Percentiles rank a stretch among this genome's conserved stretches.
These are phyloP conservation scores for Hyaloperonospora brassicae DNA, from an alignment of 352 stramenopile species.

Conservation along the genomic window DNA sequence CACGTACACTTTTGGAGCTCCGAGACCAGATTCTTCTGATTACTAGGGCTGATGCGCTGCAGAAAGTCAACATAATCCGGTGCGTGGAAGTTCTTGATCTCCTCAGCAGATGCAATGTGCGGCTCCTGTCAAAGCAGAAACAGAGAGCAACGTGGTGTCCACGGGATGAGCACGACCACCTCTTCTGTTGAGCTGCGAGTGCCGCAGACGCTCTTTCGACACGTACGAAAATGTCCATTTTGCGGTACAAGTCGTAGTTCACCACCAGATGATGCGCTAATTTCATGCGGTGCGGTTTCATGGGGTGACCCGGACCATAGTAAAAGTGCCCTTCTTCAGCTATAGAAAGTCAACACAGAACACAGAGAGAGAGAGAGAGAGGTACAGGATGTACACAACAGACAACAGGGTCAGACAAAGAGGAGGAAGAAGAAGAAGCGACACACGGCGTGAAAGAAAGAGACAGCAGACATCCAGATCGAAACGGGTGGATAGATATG, in stretches of 20 bases:
- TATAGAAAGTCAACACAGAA: slow-evolving; percentile 16
- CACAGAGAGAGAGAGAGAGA: slow-evolving; percentile 2
- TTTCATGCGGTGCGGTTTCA: slow-evolving; percentile 97
- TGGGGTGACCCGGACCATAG: slow-evolving; percentile 94
- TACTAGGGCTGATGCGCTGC: slow-evolving; percentile 91
- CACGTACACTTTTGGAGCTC: slow-evolving; percentile 71
- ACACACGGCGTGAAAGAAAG: background rate
- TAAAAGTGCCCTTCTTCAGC: slow-evolving; percentile 95
- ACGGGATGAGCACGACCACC: no score
- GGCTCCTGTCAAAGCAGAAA: slow-evolving; percentile 40
- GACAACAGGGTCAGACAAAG: background rate
- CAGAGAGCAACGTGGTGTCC: background rate
- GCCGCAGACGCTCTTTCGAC: background rate
- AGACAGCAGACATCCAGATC: no score
- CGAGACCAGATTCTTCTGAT: slow-evolving; percentile 75
- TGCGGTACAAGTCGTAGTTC: slow-evolving; percentile 96
- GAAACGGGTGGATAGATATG: background rate
- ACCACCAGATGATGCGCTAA: slow-evolving; percentile 97
- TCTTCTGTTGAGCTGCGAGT: no score
- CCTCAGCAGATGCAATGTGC: slow-evolving; percentile 75
- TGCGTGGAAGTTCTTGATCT: slow-evolving; percentile 96
- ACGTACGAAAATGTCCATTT: slow-evolving; percentile 97
- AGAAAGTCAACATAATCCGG: slow-evolving; percentile 99
- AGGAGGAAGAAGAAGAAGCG: background rate
- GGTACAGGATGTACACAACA: background rate